Evolutionary conservation across 2,329 filamentous ascomycete genomes (phyloP), one percentile per base, ranked within the genome.

Genomic region (Talaromyces sp.): DNA sequence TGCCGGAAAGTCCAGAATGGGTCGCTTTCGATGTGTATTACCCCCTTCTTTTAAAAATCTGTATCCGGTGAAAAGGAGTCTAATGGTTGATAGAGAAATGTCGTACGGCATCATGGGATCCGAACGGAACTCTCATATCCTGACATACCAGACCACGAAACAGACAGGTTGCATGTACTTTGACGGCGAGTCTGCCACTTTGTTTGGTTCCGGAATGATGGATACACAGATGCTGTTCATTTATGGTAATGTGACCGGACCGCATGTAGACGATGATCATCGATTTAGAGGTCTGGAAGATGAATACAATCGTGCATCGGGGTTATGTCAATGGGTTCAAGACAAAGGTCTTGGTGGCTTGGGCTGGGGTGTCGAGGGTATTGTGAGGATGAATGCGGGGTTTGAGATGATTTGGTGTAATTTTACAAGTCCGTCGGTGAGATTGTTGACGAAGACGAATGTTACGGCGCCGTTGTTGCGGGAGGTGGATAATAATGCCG

Each of bases 331-430:
- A 27, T 84, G 82, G 81, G 72, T 83, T 8, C 68, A 68, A 31
- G 70, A 73, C 9, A 71, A 74, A 3, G 73, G 77, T 0, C 74
- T 84, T 15, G 77, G 82, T 6, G 81, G 81, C 1, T 66, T 68
- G 9, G 81, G 79, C 5, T 84, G 80, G 82, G 82, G 81, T 43
- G 79, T 81, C 37, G 83, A 85, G 68, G 82, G 80, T 1, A 73
- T 84, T 41, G 78, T 84, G 49, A 76, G 82, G 64, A 84, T 84
- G 82, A 83, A 84, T 69, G 79, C 82, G 13, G 82, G 81, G 3
- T 84, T 84, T 65, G 82, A 84, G 72, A 72, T 83, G 69, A 82
- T 84, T n/a, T 83, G 82, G 82, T 84, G 82, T 68, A 76, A 84
- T 65, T 84, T 84, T 61, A 71, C 75, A 27, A 81, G 80, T 63